Conservation (phyloP, 1,284 basidiomycete species). For the Fomes fomentarius region DNA sequence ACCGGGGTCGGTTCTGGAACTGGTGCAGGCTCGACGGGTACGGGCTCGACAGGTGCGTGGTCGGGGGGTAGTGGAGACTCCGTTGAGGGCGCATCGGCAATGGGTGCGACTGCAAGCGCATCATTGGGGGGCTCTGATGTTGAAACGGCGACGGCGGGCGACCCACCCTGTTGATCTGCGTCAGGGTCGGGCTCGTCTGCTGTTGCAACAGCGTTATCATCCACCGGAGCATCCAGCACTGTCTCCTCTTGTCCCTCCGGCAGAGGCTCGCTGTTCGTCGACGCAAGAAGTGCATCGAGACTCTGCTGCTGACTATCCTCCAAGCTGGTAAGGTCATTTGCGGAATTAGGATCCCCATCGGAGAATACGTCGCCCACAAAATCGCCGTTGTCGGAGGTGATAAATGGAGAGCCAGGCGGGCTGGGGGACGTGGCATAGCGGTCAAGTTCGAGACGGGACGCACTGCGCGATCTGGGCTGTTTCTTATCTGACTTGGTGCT, state of each 20-base stretch:
- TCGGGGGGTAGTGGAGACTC: too few relatives aligned
- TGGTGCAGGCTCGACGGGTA: too few relatives aligned
- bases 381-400: conserved; percentile 19
- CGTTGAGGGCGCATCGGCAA: too few relatives aligned
- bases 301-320: conserved; percentile 15
- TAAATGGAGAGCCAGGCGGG: conserved; percentile 19
- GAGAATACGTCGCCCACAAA: conserved; percentile 16
- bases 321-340: conserved; percentile 1
- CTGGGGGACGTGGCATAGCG: conserved; percentile 20
- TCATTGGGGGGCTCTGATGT: conserved; percentile 8
- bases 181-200: conserved; percentile 3
- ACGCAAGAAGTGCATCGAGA: conserved; percentile 7
- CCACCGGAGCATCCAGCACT: neutral
- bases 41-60: too few relatives aligned
- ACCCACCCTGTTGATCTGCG: conserved; percentile 1
- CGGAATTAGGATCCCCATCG: conserved; percentile 13
- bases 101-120: neutral
- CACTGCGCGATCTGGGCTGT: conserved; percentile 8
- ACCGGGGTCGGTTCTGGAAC: too few relatives aligned
- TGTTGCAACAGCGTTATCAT: neutral
- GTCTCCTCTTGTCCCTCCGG: neutral
- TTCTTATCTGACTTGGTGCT: conserved; percentile 10
- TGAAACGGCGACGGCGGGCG: conserved; percentile 4
- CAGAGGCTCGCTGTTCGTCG: neutral
- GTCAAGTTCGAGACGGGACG: conserved; percentile 17